Evolutionary conservation across 2,329 filamentous ascomycete genomes (phyloP).

Genomic region (Endothia cerciana): DNA sequence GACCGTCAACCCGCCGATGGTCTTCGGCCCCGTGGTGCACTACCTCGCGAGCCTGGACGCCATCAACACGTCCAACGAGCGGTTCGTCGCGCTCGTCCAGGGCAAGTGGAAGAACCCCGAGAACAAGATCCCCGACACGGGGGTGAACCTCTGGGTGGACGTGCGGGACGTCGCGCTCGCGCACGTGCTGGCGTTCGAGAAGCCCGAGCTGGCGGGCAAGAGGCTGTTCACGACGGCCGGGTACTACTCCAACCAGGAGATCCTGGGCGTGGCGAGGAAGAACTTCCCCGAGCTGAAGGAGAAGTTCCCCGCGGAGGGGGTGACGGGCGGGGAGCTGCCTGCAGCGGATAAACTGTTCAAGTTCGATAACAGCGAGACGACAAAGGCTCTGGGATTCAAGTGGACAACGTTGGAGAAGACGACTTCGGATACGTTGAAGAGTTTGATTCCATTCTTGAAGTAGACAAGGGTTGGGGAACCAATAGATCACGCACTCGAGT

Average conservation of each 20-base stretch:
- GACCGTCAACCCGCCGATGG: constrained; percentile 59
- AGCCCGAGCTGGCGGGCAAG: constrained; percentile 51
- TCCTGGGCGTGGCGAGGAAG: constrained; percentile 48
- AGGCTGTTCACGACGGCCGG: constrained; percentile 55
- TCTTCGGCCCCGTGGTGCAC: constrained; percentile 57
- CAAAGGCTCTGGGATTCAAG: constrained; percentile 63
- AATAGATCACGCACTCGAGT: background rate
- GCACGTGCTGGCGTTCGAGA: constrained; percentile 57
- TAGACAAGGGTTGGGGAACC: constrained; percentile 20
- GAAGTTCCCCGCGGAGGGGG: constrained; percentile 49
- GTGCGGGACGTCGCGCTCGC: constrained; percentile 59
- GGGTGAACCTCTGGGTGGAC: constrained; percentile 54
- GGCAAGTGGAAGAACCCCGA: constrained; percentile 50
- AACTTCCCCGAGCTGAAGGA: constrained; percentile 56
- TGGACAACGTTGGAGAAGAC: constrained; percentile 66
- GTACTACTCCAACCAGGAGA: constrained; percentile 49
- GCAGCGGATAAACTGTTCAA: constrained; percentile 50
- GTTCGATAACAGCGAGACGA: constrained; percentile 62
- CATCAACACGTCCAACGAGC: constrained; percentile 59
- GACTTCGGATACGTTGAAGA: constrained; percentile 66
- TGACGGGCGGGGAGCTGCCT: constrained; percentile 47
- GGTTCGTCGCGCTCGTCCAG: constrained; percentile 53
- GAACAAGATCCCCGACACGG: constrained; percentile 44
- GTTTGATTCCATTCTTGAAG: constrained; percentile 54
- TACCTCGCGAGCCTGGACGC: constrained; percentile 48